These are phyloP conservation scores for Sclerotinia subarctica DNA, from an alignment of 2,329 filamentous ascomycete genomes.

Conservation along the genomic window DNA sequence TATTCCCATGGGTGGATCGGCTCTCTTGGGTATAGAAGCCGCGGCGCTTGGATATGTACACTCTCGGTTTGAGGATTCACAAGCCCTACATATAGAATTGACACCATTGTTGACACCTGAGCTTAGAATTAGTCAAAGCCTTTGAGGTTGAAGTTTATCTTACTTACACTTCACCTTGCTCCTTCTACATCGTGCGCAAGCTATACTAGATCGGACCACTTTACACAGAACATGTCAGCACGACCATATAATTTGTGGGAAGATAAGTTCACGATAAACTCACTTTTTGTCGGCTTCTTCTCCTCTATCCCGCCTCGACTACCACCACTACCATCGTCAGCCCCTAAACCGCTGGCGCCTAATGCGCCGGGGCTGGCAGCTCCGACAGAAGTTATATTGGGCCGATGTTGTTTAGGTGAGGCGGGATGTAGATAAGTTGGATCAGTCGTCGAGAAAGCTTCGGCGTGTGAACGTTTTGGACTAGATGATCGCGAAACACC, in stretches of 20 bases:
- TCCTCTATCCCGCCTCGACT: conserved; percentile 42
- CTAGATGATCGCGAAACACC: conserved; percentile 33
- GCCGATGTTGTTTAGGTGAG: conserved; percentile 34
- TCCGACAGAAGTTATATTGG: conserved; percentile 31
- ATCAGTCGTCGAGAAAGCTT: conserved; percentile 35
- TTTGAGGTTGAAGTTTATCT: neutral
- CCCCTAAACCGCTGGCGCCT: conserved; percentile 34
- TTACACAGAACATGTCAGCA: conserved; percentile 32
- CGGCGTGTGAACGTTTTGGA: conserved; percentile 38
- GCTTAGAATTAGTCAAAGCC: neutral
- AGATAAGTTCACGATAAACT: neutral
- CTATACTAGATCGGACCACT: conserved; percentile 74
- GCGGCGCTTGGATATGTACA: conserved; percentile 64
- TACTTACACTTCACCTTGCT: conserved; percentile 82
- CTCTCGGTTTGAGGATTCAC: conserved; percentile 66
- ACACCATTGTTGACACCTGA: conserved; percentile 61
- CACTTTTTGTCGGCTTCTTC: conserved; percentile 40
- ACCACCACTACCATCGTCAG: conserved; percentile 32
- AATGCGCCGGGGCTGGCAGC: conserved; percentile 29
- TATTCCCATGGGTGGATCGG: conserved; percentile 33
- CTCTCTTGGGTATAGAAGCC: conserved; percentile 35
- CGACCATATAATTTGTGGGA: neutral
- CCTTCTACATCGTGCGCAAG: conserved; percentile 70
- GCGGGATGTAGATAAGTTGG: conserved; percentile 35
- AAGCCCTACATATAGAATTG: conserved; percentile 69